Conservation (phyloP, 1,139 yeast genomes). For the Pneumocystis carinii region DNA sequence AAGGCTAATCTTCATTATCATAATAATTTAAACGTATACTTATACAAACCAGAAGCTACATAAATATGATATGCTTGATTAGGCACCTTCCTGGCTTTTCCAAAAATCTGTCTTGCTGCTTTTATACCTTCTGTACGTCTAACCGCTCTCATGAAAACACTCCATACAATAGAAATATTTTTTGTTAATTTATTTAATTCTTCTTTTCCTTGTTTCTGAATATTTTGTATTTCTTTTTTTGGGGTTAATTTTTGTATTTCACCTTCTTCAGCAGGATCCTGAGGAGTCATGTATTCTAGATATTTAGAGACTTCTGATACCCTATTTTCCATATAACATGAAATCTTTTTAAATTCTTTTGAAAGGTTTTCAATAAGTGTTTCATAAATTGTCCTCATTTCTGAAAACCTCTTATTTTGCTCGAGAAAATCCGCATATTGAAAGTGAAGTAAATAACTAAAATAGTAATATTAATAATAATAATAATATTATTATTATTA, state of each 20-base stretch:
- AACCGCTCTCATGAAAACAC: constrained; percentile 25
- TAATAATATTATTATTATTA: not conserved
- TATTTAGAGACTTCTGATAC: not conserved
- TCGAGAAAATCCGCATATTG: constrained; percentile 62
- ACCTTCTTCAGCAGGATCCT: not conserved
- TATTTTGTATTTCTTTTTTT: constrained; percentile 1
- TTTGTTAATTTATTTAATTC: constrained; percentile 13
- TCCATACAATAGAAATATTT: constrained; percentile 24
- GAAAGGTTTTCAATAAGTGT: constrained; percentile 30
- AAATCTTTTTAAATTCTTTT: constrained; percentile 10
- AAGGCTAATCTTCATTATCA: constrained; percentile 27
- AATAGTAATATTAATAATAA: not conserved
- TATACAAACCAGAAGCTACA: constrained; percentile 43
- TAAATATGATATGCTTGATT: constrained; percentile 62
- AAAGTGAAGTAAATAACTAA: constrained; percentile 46
- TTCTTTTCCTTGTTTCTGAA: constrained; percentile 2
- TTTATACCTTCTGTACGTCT: constrained; percentile 28
- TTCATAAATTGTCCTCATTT: constrained; percentile 40
- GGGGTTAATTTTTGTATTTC: constrained; percentile 4
- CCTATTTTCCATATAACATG: constrained; percentile 20
- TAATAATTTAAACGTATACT: not conserved
- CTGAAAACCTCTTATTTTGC: constrained; percentile 36
- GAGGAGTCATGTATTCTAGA: not conserved
- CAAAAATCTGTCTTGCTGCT: constrained; percentile 33
- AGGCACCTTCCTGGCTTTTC: constrained; percentile 55